phyloP scores from a whole-genome alignment of 257 asterid species.

The Gynochthodes officinalis region DNA sequence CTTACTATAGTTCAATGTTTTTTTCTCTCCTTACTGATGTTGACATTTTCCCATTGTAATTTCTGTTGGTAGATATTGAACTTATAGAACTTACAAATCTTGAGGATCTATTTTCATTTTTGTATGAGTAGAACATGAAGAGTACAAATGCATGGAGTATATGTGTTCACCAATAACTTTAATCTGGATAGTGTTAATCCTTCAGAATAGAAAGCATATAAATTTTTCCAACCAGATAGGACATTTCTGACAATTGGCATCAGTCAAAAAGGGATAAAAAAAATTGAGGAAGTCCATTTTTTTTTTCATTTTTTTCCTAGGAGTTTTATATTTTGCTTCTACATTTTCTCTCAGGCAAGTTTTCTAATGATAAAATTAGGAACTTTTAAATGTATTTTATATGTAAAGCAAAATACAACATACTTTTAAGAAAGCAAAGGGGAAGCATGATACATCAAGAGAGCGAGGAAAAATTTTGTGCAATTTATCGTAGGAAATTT shows the following conservation, averaged over 20 bases:
- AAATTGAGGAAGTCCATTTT: neutral
- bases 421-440: neutral
- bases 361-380: neutral
- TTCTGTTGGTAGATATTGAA: neutral
- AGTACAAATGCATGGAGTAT: neutral
- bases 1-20: slow-evolving; percentile 5
- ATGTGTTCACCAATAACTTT: neutral
- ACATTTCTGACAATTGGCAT: neutral
- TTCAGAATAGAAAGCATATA: neutral
- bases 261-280: neutral
- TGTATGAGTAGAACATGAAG: neutral
- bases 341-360: neutral
- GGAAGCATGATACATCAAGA: neutral
- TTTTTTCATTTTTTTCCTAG: neutral
- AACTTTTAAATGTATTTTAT: neutral
- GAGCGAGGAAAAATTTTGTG: neutral
- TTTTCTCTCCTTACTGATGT: slow-evolving; percentile 5
- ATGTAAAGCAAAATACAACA: neutral
- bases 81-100: neutral
- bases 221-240: too few species aligned
- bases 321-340: neutral
- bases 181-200: neutral
- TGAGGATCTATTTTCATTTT: neutral
- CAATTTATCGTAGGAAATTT: too few species aligned
- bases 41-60: neutral